Conservation (phyloP, 169 alveolate species). For the Plasmodium cynomolgi region DNA sequence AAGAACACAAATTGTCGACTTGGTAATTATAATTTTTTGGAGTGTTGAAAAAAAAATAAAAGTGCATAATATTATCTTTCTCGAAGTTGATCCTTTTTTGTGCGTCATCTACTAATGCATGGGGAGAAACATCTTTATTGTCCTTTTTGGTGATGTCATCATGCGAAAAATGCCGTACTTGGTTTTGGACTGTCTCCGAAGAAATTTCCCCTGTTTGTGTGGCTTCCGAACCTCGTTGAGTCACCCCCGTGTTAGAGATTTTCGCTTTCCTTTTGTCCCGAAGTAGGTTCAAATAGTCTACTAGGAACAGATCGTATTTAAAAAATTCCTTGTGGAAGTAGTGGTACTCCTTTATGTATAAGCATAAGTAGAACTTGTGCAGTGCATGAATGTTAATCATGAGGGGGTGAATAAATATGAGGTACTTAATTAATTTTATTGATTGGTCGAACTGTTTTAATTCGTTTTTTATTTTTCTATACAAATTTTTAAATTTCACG, state of each 20-base stretch:
- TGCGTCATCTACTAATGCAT: not conserved
- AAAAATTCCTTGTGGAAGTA: constrained; percentile 63
- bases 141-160: not conserved
- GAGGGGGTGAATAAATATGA: constrained; percentile 59
- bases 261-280: constrained; percentile 40
- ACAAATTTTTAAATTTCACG: constrained; percentile 54
- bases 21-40: constrained; percentile 51
- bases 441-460: constrained; percentile 8
- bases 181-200: not conserved
- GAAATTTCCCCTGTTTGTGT: not conserved
- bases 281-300: constrained; percentile 21
- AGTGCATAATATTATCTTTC: not conserved
- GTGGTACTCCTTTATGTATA: constrained; percentile 66
- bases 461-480: constrained; percentile 51
- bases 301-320: constrained; percentile 58
- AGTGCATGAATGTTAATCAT: constrained; percentile 47
- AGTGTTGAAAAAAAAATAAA: constrained; percentile 69
- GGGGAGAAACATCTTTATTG: not conserved
- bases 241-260: not conserved
- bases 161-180: not conserved
- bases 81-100: not conserved
- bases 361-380: constrained; percentile 46
- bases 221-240: not conserved
- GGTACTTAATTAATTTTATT: constrained; percentile 27
- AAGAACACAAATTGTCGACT: constrained; percentile 49